A percentile compares a stretch with the other conserved stretches of the same genome.
These are phyloP conservation scores for Paraphysoderma sedebokerense DNA, from an alignment of 371 early-diverging fungal genomes.

Conservation along the genomic window DNA sequence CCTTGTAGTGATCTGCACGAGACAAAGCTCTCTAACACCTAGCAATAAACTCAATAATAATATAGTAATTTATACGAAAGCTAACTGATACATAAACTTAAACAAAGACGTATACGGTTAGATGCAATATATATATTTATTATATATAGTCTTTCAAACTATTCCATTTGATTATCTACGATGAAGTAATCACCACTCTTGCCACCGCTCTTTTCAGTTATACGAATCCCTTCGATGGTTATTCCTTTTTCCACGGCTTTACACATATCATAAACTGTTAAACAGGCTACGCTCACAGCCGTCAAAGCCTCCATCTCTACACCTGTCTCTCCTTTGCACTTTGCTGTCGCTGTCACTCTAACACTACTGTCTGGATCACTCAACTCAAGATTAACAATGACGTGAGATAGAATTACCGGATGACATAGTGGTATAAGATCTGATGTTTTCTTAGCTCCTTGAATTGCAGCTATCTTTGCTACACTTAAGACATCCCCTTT, in stretches of 20 bases:
- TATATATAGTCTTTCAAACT: too few species aligned
- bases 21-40: too few species aligned
- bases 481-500: constrained; percentile 80
- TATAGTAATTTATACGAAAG: too few species aligned
- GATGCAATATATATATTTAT: too few species aligned
- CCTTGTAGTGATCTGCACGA: too few species aligned
- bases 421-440: constrained; percentile 79
- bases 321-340: constrained; percentile 70
- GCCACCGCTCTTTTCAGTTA: constrained; percentile 63
- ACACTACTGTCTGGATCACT: constrained; percentile 14
- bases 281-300: constrained; percentile 54
- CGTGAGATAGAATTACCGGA: constrained; percentile 50
- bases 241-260: constrained; percentile 35
- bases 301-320: constrained; percentile 87
- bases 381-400: constrained; percentile 41
- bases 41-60: too few species aligned
- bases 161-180: too few species aligned
- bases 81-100: too few species aligned
- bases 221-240: constrained; percentile 36
- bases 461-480: constrained; percentile 79
- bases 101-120: too few species aligned
- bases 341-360: constrained; percentile 40
- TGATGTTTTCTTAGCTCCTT: constrained; percentile 72
- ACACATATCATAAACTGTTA: constrained; percentile 74
- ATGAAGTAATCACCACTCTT: constrained; percentile 46